Base-by-base conservation (phyloP, 2,329 filamentous ascomycete genomes). In the Ophiostoma pallidulum region DNA sequence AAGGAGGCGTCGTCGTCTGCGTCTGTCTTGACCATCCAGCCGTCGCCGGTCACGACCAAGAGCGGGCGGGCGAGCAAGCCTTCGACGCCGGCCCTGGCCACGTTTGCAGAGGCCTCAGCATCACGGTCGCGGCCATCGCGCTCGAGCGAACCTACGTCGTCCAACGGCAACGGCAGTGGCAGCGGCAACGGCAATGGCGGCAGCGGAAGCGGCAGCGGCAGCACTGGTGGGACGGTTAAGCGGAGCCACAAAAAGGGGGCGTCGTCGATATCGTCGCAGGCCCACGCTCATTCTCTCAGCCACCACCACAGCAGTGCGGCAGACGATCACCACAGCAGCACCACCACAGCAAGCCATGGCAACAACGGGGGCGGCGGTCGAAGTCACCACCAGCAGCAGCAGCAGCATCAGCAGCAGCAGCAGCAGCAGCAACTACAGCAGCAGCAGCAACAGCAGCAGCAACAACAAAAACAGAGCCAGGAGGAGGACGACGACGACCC, bases 401-500 rank as follows among this genome's bases (percentile, higher is more conserved):
- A 39, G 38, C 33, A 51, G 32, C 18, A 49, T 32, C 46, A 40
- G 29, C 36, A 50, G 32, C 41, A 52, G 32, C 52, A 53, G 41
- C 43, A 53, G 46, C 7, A 47, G 8, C 39, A 51, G 22, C 45
- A 46, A 8, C 45, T 40, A 10, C 24, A 28, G 6, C 24, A 28
- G 24, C 24, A 28, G 6, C 24, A 13, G 22, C 45, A 45, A 12
- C 41, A 39, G 9, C 40, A 43, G 14, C 43, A 46, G 7, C 33
- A 52, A 43, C 37, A 52, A 35, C 28, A 66, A 66, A 29, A 61
- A 59, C 13, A 50, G 33, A 68, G 72, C 12, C 68, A 68, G 5
- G 81, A 79, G 12, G 78, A 80, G 8, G 79, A 84, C 31, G 71
- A 75, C 4, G 78, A 85, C 54, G 85, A 90, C 60, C 82, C 80